phyloP scores from a whole-genome alignment of 2,329 filamentous ascomycete genomes.

The Xylaria arbuscula region DNA sequence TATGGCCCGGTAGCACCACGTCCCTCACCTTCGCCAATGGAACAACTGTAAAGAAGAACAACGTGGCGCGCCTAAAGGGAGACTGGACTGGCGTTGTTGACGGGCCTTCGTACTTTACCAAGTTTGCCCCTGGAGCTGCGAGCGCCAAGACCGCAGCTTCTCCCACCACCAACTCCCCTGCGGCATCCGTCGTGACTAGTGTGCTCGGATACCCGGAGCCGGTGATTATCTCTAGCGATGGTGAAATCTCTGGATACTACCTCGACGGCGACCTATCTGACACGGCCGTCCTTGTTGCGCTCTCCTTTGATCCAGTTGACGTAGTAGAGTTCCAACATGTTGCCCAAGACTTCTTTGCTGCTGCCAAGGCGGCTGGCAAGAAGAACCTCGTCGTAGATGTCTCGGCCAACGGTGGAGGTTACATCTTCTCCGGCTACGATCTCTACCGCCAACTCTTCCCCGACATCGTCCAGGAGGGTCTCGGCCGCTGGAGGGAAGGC shows the following conservation, averaged over 20 bases:
- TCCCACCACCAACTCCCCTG: slow-evolving; percentile 28
- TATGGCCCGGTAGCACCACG: slow-evolving; percentile 55
- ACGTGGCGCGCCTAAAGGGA: slow-evolving; percentile 52
- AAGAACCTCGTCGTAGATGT: slow-evolving; percentile 68
- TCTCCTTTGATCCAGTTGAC: slow-evolving; percentile 47
- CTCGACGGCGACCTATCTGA: slow-evolving; percentile 49
- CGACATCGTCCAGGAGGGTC: slow-evolving; percentile 55
- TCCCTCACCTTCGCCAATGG: slow-evolving; percentile 56
- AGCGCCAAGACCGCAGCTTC: slow-evolving; percentile 31
- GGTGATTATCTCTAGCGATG: slow-evolving; percentile 48
- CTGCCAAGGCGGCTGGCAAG: slow-evolving; percentile 59
- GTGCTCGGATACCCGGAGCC: slow-evolving; percentile 48
- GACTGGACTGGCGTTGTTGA: slow-evolving; percentile 50
- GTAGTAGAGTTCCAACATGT: slow-evolving; percentile 49
- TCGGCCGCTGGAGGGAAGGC: slow-evolving; percentile 54
- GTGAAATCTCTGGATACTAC: slow-evolving; percentile 50
- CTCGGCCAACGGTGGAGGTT: slow-evolving; percentile 65
- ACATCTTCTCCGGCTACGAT: slow-evolving; percentile 65
- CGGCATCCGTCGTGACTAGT: slow-evolving; percentile 20
- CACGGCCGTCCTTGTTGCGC: slow-evolving; percentile 48
- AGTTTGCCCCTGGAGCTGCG: slow-evolving; percentile 45
- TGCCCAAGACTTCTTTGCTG: slow-evolving; percentile 50
- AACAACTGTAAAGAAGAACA: slow-evolving; percentile 49
- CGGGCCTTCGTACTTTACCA: slow-evolving; percentile 47
- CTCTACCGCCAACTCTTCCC: slow-evolving; percentile 67